phyloP scores from a whole-genome alignment of 1,284 basidiomycete genomes.

The Tilletia indica region DNA sequence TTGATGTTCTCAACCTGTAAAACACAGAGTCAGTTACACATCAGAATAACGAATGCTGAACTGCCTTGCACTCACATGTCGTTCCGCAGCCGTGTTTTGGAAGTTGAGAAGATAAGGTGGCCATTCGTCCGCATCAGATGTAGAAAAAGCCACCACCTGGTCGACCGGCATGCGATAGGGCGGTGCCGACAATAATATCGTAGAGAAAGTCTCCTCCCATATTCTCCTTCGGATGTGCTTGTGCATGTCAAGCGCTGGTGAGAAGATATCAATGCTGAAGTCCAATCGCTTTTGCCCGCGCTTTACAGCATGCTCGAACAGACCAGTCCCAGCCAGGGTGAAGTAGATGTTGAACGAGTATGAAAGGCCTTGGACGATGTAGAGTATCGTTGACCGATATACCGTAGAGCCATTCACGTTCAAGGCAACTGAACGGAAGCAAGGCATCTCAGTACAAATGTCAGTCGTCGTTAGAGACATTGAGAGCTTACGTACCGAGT shows the following conservation, averaged over 20 bases:
- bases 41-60: background rate
- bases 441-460: too few species aligned
- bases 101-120: conserved; percentile 74
- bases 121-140: conserved; percentile 65
- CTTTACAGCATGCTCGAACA: conserved; percentile 53
- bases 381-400: conserved; percentile 45
- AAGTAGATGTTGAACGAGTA: conserved; percentile 49
- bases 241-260: conserved; percentile 70
- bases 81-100: conserved; percentile 68
- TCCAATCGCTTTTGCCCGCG: conserved; percentile 68
- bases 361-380: conserved; percentile 35
- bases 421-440: conserved; percentile 37
- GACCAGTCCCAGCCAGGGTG: conserved; percentile 33
- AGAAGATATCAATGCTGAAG: conserved; percentile 78
- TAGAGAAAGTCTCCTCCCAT: conserved; percentile 77
- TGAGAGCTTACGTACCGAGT: conserved; percentile 34
- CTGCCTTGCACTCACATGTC: conserved; percentile 60
- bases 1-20: conserved; percentile 69
- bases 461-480: background rate
- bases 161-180: conserved; percentile 66
- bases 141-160: conserved; percentile 66
- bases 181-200: conserved; percentile 66
- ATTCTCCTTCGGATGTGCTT: conserved; percentile 71
- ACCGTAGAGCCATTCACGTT: conserved; percentile 40
- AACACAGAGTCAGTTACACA: background rate